Evolutionary conservation across 1,284 basidiomycete species (phyloP).

Genomic region (Mycena citricolor): DNA sequence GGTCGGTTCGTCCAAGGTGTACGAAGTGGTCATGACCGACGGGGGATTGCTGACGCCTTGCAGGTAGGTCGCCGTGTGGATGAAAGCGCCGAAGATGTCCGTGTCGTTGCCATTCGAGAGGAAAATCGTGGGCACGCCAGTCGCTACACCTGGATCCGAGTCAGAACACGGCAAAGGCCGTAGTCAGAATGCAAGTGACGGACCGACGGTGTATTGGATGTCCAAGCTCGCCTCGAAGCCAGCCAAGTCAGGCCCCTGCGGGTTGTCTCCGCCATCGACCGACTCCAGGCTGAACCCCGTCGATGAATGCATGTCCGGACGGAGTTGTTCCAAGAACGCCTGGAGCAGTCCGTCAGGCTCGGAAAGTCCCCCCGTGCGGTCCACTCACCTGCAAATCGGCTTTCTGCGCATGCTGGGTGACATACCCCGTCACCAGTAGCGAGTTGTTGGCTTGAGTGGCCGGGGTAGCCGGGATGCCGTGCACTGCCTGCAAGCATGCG

Average conservation of each 20-base stretch:
- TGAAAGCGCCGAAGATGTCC: constrained; percentile 17
- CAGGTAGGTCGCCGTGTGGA: constrained; percentile 5
- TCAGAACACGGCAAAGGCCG: constrained; percentile 5
- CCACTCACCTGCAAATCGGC: constrained; percentile 39
- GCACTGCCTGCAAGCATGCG: constrained; percentile 8
- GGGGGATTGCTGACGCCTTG: constrained; percentile 7
- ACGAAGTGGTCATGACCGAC: constrained; percentile 12
- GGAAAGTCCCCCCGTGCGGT: not conserved
- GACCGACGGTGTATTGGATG: constrained; percentile 11
- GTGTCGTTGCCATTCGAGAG: constrained; percentile 18
- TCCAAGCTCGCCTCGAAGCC: constrained; percentile 13
- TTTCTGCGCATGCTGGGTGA: constrained; percentile 36
- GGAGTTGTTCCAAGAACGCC: constrained; percentile 8
- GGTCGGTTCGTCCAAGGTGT: constrained; percentile 2
- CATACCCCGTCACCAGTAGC: constrained; percentile 11
- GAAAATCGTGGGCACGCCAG: constrained; percentile 27
- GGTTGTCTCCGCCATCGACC: constrained; percentile 32
- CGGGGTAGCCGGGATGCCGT: constrained; percentile 11
- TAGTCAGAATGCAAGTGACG: constrained; percentile 37
- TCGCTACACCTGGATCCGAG: constrained; percentile 25
- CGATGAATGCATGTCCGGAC: constrained; percentile 3
- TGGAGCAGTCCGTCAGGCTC: not conserved
- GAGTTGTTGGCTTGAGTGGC: constrained; percentile 11
- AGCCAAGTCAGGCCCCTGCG: not conserved
- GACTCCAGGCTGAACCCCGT: constrained; percentile 4